A percentile compares a stretch with the other conserved stretches of the same genome.
Conservation (phyloP, 495 filamentous ascomycete genomes). For the Diplogelasinospora grovesii region DNA sequence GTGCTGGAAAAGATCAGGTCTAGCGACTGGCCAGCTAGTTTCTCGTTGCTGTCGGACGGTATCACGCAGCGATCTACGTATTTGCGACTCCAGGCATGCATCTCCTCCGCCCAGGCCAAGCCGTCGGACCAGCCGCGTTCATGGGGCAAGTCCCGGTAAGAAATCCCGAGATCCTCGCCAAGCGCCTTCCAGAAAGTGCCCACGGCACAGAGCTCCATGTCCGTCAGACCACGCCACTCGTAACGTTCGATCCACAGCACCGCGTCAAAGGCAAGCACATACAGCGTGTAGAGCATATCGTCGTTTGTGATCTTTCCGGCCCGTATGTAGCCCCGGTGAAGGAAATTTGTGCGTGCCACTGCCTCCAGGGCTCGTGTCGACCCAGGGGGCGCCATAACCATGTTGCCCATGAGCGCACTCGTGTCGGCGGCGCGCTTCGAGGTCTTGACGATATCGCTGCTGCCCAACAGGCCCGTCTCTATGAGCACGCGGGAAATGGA, state of each 20-base stretch:
- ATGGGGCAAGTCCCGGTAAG: background rate
- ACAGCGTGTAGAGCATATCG: background rate
- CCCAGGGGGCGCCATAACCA: constrained; percentile 30
- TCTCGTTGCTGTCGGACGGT: background rate
- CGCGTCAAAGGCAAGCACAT: background rate
- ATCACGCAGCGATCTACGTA: background rate
- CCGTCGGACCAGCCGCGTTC: background rate
- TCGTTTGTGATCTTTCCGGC: constrained; percentile 34
- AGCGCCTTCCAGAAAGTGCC: background rate
- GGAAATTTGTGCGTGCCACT: constrained; percentile 43
- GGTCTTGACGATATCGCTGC: constrained; percentile 34
- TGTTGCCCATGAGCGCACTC: constrained; percentile 47
- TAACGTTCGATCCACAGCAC: background rate
- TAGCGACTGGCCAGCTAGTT: background rate
- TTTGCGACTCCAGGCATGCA: background rate
- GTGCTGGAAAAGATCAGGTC: background rate
- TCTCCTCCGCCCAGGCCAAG: background rate
- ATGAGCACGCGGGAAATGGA: constrained; percentile 50
- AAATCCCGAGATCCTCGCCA: background rate
- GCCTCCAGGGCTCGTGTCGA: constrained; percentile 26
- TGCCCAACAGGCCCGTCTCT: constrained; percentile 49
- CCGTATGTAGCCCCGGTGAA: constrained; percentile 35
- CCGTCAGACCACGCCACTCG: background rate
- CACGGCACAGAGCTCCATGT: background rate
- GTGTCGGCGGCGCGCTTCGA: constrained; percentile 59